phyloP scores from a whole-genome alignment of 306 rosid species.

The Prunus mongolica region DNA sequence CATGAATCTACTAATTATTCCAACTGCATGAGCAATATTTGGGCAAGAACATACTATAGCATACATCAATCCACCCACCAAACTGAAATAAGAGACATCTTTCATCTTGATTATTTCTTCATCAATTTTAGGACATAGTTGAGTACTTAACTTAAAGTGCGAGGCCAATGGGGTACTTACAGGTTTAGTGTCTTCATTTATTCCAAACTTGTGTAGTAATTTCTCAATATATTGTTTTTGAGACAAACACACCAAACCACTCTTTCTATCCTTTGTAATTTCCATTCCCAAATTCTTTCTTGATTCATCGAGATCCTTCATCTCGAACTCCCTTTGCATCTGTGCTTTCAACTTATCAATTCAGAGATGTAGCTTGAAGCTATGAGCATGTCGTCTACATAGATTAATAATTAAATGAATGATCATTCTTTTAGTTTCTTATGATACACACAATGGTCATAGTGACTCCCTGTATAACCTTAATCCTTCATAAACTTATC shows the following conservation, averaged over 20 bases:
- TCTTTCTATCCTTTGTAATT: not conserved
- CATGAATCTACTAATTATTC: too few relatives aligned
- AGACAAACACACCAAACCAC: not conserved
- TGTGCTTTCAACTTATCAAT: not conserved
- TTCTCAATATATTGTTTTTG: not conserved
- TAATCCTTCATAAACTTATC: not conserved
- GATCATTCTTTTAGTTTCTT: too few relatives aligned
- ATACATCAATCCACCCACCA: conserved; percentile 5
- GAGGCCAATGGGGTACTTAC: not conserved
- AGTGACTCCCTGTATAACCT: too few relatives aligned
- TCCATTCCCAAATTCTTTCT: not conserved
- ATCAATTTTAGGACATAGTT: not conserved
- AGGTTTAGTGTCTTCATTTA: not conserved
- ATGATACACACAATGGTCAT: too few relatives aligned
- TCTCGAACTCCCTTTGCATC: not conserved
- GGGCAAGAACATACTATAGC: not conserved
- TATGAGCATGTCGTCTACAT: not conserved
- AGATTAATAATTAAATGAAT: not conserved
- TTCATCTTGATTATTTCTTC: not conserved
- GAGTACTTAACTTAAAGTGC: not conserved
- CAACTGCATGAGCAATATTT: not conserved
- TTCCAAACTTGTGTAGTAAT: not conserved
- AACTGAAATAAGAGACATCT: not conserved
- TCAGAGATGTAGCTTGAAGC: not conserved
- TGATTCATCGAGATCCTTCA: not conserved